Percentiles rank a stretch among this genome's conserved stretches.
phyloP scores from a whole-genome alignment of 192 early-diverging fungal species.

The Linnemannia schmuckeri region DNA sequence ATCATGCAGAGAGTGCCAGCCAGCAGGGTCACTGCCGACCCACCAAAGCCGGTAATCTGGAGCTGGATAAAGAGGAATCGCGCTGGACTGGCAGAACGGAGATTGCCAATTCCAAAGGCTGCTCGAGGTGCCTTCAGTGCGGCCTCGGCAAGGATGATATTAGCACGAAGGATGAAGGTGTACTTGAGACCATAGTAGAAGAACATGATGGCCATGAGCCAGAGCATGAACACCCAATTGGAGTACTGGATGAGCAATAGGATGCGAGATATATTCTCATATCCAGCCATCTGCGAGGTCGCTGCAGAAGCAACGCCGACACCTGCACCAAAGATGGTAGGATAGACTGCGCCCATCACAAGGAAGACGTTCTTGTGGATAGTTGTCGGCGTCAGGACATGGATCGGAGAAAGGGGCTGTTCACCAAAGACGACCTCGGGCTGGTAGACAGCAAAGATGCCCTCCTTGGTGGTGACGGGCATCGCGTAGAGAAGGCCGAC shows the following conservation, averaged over 20 bases:
- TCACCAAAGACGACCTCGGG: conserved; percentile 32
- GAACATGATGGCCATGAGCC: conserved; percentile 53
- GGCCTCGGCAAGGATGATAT: conserved; percentile 50
- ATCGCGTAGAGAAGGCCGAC: conserved; percentile 52
- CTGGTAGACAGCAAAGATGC: conserved; percentile 50
- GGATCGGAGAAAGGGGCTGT: conserved; percentile 31
- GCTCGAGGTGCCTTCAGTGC: conserved; percentile 41
- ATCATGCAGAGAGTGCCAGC: conserved; percentile 51
- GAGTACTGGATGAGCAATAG: conserved; percentile 42
- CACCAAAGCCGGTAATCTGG: conserved; percentile 51
- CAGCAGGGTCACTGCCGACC: conserved; percentile 25
- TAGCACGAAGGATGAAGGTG: conserved; percentile 52
- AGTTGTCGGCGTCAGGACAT: conserved; percentile 46
- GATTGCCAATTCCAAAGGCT: conserved; percentile 48
- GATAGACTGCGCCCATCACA: conserved; percentile 48
- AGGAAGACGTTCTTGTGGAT: conserved; percentile 47
- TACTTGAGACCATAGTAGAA: conserved; percentile 58
- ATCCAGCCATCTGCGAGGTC: conserved; percentile 30
- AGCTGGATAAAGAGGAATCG: conserved; percentile 51
- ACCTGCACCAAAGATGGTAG: conserved; percentile 32
- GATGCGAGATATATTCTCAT: conserved; percentile 16
- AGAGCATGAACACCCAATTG: conserved; percentile 53
- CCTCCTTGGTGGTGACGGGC: conserved; percentile 43
- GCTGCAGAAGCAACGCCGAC: conserved; percentile 37
- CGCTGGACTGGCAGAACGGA: conserved; percentile 41